Evolutionary conservation across 2,329 filamentous ascomycete genomes (phyloP).

Genomic region (Fusarium camptoceras): DNA sequence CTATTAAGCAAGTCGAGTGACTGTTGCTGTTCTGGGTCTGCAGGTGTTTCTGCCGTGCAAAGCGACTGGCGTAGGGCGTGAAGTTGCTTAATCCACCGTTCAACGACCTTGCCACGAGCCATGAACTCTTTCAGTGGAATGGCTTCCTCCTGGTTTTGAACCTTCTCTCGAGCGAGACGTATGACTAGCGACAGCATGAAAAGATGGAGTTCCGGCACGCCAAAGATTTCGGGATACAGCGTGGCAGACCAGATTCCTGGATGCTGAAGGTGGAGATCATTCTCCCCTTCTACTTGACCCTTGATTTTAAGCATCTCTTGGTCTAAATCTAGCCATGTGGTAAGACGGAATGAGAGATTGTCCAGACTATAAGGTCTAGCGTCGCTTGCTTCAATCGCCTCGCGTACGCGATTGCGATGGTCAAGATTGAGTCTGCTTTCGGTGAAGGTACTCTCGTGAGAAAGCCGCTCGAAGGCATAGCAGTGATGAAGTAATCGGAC

Average conservation of each 20-base stretch:
- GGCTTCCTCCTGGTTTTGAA: neutral
- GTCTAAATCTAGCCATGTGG: conserved; percentile 26
- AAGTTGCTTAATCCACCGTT: conserved; percentile 29
- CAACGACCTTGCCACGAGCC: conserved; percentile 22
- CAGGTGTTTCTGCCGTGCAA: conserved; percentile 3
- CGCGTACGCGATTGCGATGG: conserved; percentile 16
- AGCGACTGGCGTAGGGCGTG: conserved; percentile 11
- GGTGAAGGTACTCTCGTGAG: conserved; percentile 27
- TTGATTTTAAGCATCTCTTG: conserved; percentile 30
- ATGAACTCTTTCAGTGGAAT: conserved; percentile 15
- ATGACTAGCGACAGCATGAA: conserved; percentile 34
- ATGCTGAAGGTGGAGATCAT: conserved; percentile 29
- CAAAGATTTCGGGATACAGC: conserved; percentile 35
- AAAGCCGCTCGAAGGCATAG: conserved; percentile 24
- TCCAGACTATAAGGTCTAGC: conserved; percentile 16
- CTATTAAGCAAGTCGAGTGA: conserved; percentile 15
- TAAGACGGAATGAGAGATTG: conserved; percentile 22
- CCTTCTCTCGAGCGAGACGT: conserved; percentile 23
- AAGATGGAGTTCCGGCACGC: conserved; percentile 23
- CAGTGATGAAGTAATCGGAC: conserved; percentile 31
- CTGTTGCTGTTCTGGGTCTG: conserved; percentile 23
- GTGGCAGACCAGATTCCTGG: conserved; percentile 36
- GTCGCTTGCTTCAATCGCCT: conserved; percentile 33
- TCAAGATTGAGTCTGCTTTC: conserved; percentile 5
- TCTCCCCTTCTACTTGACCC: conserved; percentile 26